Evolutionary conservation across 2,329 filamentous ascomycete species (phyloP), one percentile per base, ranked within the genome.

Genomic region (Penicillium aurantiogriseum): DNA sequence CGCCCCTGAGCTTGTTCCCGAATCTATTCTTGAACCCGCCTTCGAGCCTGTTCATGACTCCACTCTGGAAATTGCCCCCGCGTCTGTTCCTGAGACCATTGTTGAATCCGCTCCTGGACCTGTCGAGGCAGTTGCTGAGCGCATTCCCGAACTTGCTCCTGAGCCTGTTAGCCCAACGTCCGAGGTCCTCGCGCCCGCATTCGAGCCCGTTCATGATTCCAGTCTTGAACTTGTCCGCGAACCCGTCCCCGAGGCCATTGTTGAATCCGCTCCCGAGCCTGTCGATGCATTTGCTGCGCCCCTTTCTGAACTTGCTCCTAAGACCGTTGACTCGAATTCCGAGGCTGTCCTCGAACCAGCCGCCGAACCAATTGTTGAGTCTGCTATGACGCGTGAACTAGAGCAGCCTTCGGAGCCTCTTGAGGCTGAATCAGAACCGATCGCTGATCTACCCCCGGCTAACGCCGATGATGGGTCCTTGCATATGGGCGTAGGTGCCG

Each of bases 391-490:
- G 4, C 31, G 33, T 33, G 33, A 42, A 31, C 35, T 19, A 25
- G 55, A 61, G 36, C 42, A 42, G 27, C 40, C 31, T 52, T 25
- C 51, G 46, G 45, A 50, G 31, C 23, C 51, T 46, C 48, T 44
- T 13, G 39, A 56, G 46, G 36, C 65, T 13, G 66, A 68, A 49
- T 58, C 64, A 35, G 68, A 69, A 52, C 64, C 65, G 8, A 65
- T 61, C 13, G 60, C 64, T 13, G 67, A 70, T 40, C 58, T 65
- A 40, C 39, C 49, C 42, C 57, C 54, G 44, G 51, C 59, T 31
- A 56, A 66, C 53, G 59, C 56, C 8, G 64, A 65, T 31, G 63
- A 45, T 38, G 52, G 47, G 33, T 56, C 54, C 47, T 63, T 66
- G 31, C 62, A 62, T 57, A 56, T 58, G 15, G 40, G 51, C 11